Conservation (phyloP, 176 grass and related monocot genomes). For the Aegilops speltoides region DNA sequence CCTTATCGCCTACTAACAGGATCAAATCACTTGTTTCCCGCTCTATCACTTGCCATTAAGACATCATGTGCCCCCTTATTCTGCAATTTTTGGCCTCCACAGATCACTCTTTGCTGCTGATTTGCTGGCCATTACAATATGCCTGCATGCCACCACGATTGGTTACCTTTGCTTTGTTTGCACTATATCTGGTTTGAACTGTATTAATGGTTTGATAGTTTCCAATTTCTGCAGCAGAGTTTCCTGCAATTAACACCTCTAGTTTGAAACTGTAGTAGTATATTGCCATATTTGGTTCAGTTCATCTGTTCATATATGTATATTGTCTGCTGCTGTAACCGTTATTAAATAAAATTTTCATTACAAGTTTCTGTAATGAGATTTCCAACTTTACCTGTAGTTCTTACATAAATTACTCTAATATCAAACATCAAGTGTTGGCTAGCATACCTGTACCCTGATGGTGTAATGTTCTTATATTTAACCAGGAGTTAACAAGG, state of each 20-base stretch:
- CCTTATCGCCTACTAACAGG: not conserved
- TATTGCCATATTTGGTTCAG: not conserved
- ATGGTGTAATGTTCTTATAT: constrained; percentile 6
- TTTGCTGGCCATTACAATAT: not conserved
- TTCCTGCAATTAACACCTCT: not conserved
- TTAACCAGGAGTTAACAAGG: constrained; percentile 50
- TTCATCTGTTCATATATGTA: not conserved
- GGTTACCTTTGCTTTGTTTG: not conserved
- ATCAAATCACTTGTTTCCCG: not conserved
- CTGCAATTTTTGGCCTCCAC: not conserved
- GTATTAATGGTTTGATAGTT: not conserved
- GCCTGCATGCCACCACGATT: not conserved
- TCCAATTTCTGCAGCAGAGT: not conserved
- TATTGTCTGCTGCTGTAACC: not conserved
- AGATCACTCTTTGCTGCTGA: not conserved
- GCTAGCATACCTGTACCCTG: not conserved
- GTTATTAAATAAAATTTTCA: not conserved
- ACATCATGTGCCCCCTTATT: not conserved
- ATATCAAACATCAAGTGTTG: not conserved
- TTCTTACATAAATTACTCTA: not conserved
- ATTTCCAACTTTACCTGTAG: not conserved
- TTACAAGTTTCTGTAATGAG: not conserved
- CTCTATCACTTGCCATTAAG: not conserved
- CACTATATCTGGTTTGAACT: constrained; percentile 6
- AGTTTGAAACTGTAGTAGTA: not conserved